phyloP scores from a whole-genome alignment of 371 early-diverging fungal genomes.

The Blakeslea trispora region DNA sequence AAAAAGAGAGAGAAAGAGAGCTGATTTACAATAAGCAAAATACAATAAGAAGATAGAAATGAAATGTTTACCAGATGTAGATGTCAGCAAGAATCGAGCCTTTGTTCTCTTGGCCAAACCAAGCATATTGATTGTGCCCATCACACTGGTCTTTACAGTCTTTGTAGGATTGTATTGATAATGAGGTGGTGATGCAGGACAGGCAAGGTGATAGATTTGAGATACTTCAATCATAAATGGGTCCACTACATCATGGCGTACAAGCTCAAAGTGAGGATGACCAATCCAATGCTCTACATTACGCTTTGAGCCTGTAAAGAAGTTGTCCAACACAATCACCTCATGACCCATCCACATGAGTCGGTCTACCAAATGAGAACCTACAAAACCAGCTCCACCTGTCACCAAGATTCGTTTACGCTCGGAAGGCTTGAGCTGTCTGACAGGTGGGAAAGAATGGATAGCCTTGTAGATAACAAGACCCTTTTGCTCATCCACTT shows the following conservation, averaged over 20 bases:
- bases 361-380: conserved; percentile 83
- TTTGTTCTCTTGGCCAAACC: conserved; percentile 85
- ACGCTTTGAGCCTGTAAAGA: conserved; percentile 76
- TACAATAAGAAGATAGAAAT: no score
- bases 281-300: conserved; percentile 86
- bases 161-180: conserved; percentile 90
- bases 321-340: conserved; percentile 86
- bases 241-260: conserved; percentile 84
- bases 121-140: conserved; percentile 91
- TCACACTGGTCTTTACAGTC: conserved; percentile 84
- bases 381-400: conserved; percentile 92
- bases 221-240: conserved; percentile 86
- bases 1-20: background rate
- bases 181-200: conserved; percentile 90
- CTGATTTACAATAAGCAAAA: background rate
- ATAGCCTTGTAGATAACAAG: conserved; percentile 53
- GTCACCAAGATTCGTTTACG: conserved; percentile 84
- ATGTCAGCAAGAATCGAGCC: conserved; percentile 79
- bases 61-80: conserved; percentile 72
- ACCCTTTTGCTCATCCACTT: conserved; percentile 33
- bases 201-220: conserved; percentile 85
- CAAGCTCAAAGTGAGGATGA: conserved; percentile 86
- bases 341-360: conserved; percentile 88
- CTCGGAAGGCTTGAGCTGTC: conserved; percentile 52
- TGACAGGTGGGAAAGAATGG: conserved; percentile 57